A percentile compares a stretch with the other conserved stretches of the same genome.
Conservation (phyloP, 2,329 filamentous ascomycete species). For the Bipolaris gigantea region DNA sequence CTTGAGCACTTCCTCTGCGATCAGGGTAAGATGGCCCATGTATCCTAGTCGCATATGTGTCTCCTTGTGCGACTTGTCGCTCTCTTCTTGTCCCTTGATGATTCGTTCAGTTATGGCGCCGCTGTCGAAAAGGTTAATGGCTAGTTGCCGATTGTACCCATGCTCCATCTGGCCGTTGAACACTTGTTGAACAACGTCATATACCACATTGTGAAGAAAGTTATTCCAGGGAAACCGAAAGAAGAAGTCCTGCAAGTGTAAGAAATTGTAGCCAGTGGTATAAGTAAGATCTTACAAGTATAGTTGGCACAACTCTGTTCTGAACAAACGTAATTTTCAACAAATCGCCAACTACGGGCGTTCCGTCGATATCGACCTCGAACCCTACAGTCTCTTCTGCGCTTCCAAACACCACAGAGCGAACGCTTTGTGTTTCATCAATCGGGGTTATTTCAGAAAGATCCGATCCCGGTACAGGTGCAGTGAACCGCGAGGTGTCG, state of each 20-base stretch:
- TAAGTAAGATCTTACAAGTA: conserved; percentile 68
- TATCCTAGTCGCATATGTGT: conserved; percentile 93
- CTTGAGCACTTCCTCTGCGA: conserved; percentile 97
- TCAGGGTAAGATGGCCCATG: conserved; percentile 96
- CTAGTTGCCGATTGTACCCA: conserved; percentile 85
- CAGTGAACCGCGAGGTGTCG: conserved; percentile 35
- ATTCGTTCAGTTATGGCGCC: conserved; percentile 90
- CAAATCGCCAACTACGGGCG: conserved; percentile 88
- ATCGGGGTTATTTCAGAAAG: conserved; percentile 43
- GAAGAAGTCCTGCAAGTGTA: conserved; percentile 77
- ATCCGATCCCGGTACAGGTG: conserved; percentile 32
- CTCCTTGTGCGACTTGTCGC: conserved; percentile 80
- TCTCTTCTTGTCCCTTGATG: conserved; percentile 83
- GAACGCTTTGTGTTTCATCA: conserved; percentile 39
- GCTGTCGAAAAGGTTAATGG: conserved; percentile 88
- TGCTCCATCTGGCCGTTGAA: conserved; percentile 98
- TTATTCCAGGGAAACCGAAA: conserved; percentile 99
- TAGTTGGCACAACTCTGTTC: conserved; percentile 90
- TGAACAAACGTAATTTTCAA: conserved; percentile 97
- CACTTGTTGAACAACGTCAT: conserved; percentile 97
- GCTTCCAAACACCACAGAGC: conserved; percentile 41
- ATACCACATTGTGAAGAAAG: conserved; percentile 98
- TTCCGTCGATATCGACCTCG: conserved; percentile 62
- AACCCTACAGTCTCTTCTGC: conserved; percentile 48
- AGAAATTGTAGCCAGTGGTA: background rate